Evolutionary conservation across 805 yeast genomes (phyloP), one percentile per base, ranked within the genome.

Genomic region (Deakozyma indianensis): DNA sequence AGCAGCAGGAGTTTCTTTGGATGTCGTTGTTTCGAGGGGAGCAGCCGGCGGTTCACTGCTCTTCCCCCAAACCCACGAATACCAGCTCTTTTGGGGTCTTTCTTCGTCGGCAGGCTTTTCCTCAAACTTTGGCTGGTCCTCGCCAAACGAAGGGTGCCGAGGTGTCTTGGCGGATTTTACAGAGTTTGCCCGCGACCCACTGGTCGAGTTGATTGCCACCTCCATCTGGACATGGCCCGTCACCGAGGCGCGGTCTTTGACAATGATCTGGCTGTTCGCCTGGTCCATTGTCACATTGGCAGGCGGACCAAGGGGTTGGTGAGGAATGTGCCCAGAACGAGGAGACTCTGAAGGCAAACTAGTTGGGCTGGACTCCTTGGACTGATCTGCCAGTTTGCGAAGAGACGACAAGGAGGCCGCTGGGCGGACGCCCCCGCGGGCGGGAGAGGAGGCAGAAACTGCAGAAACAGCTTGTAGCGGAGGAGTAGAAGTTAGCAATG

Each of bases 31-130:
- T n/a, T n/a, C n/a, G n/a, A n/a, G n/a, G n/a, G 28, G 14, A n/a
- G 11, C 18, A 32, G 38, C 38, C 18, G 11, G 35, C 3, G 24
- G n/a, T 22, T 24, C 23, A 27, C 35, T 20, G 4, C 38, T 3
- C 22, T 18, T 24, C 4, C 35, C 28, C 46, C 46, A 44, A 22
- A 23, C 7, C 46, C 42, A 38, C 24, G 35, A 35, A 15, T 23
- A 43, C 46, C 43, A 44, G 40, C 46, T 20, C 25, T 35, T 21
- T 4, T n/a, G 18, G 5, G 11, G 5, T 20, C 16, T 7, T 20
- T 32, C 18, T 20, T 7, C 11, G 7, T 32, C 18, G 7, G 7
- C 28, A 7, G 28, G 28, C 28, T 25, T 25, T n/a, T 32, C 18
- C 16, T 32, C 38, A 9, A 9, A 20, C 7, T 4, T 7, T 20